Base-by-base conservation (phyloP, 2,329 filamentous ascomycete species). In the Fusarium mangiferae region DNA sequence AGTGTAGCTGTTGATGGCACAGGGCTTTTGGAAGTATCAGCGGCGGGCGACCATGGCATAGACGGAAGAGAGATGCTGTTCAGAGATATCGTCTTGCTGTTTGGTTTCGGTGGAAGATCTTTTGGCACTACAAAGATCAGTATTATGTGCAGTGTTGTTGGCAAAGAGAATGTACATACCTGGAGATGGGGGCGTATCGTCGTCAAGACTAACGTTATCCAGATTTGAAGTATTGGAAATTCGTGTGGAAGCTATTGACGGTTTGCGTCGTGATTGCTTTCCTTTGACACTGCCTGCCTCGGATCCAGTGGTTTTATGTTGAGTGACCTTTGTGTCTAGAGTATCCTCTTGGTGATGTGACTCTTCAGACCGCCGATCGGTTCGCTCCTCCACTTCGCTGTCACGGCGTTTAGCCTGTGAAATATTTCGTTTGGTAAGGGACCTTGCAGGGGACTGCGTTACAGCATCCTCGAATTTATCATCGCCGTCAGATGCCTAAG, bases 391-490 rank as follows among this genome's bases (percentile, higher is more conserved):
- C 10, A 54, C 59, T 39, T 57, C 33, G 24, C 63, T 44, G 24
- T 74, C 68, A 33, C 77, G 79, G 30, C 80, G 78, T 68, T 81
- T 84, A 44, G 83, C 77, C 51, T 80, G 73, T 24, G 82, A 82
- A 10, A 78, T 74, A 60, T 79, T 76, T 79, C 87, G 83, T 75
- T 85, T 86, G 42, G 88, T 90, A 70, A 94, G 83, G 33, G 92
- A 94, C 69, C 92, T 89, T 59, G 89, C 85, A 39, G 90, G 91
- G 51, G 85, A 83, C 68, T 87, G 89, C 82, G 94, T 92, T 76
- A 90, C 85, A 62, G 94, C 94, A 86, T 98, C 94, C 84, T 97
- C 94, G 79, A 97, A 97, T 22, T 89, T 76, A 45, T 84, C 83
- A 41, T 84, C 83, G 38, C 79, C 68, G 36, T 83, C 82, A 41